Evolutionary conservation across 2,329 filamentous ascomycete species (phyloP).

Genomic region (Xylaria sp.): DNA sequence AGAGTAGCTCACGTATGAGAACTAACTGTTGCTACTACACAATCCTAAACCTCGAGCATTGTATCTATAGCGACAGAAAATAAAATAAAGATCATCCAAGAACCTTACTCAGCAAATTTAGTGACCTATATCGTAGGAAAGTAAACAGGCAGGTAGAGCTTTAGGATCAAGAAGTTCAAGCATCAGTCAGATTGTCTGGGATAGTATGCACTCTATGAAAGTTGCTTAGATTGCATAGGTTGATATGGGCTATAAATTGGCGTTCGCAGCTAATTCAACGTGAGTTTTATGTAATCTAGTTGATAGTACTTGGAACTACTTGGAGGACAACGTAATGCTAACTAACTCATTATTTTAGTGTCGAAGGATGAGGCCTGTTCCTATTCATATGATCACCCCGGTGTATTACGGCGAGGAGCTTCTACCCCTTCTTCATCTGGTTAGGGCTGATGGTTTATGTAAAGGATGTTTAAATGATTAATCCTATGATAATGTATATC

Average conservation of each 20-base stretch:
- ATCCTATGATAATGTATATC: too few species aligned
- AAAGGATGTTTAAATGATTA: too few species aligned
- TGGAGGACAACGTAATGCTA: background rate
- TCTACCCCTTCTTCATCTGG: background rate
- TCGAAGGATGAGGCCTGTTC: too few species aligned
- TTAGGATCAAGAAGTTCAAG: background rate
- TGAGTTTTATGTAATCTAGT: background rate
- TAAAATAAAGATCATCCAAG: constrained; percentile 18
- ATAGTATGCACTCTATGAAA: too few species aligned
- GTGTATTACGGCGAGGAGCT: too few species aligned
- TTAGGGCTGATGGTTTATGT: too few species aligned
- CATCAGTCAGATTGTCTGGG: background rate
- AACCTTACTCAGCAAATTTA: background rate
- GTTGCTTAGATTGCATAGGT: background rate
- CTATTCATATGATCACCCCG: too few species aligned
- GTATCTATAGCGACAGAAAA: constrained; percentile 46
- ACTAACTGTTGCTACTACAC: constrained; percentile 31
- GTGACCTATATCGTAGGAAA: background rate
- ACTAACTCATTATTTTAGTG: too few species aligned
- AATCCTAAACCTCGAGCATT: constrained; percentile 39
- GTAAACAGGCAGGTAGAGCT: background rate
- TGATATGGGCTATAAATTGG: background rate
- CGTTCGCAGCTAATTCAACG: too few species aligned
- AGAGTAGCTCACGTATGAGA: constrained; percentile 40
- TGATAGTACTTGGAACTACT: background rate